A percentile compares a stretch with the other conserved stretches of the same genome.
phyloP scores from a whole-genome alignment of 768 basidiomycete genomes.

The Lyophyllum decastes region DNA sequence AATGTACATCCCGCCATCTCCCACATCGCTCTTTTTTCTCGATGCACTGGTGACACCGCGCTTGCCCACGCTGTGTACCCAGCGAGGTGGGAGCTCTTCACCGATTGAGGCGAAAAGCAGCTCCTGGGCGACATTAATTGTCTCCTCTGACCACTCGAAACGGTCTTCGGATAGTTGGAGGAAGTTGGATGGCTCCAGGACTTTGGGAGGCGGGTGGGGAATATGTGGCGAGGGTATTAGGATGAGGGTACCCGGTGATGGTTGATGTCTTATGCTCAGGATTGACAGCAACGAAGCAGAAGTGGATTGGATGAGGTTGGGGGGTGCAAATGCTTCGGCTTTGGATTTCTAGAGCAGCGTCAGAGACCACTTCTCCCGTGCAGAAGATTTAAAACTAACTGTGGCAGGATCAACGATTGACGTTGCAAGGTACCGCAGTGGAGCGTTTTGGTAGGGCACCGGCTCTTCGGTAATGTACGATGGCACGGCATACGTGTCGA shows the following conservation, averaged over 20 bases:
- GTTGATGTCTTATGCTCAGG: constrained; percentile 19
- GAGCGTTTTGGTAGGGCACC: constrained; percentile 41
- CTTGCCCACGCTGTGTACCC: constrained; percentile 14
- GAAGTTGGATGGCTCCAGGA: constrained; percentile 34
- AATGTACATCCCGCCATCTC: constrained; percentile 57
- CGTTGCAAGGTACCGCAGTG: constrained; percentile 53
- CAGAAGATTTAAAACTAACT: constrained; percentile 19
- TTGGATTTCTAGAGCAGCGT: constrained; percentile 29
- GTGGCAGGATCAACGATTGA: constrained; percentile 16
- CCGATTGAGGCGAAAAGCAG: constrained; percentile 36
- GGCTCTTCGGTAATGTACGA: constrained; percentile 43
- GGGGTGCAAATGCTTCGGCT: constrained; percentile 46
- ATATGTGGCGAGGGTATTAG: constrained; percentile 52
- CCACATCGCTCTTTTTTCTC: constrained; percentile 31
- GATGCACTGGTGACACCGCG: background rate
- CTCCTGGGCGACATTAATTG: constrained; percentile 35
- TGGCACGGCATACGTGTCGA: constrained; percentile 55
- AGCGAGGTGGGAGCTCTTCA: constrained; percentile 20
- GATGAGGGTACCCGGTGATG: constrained; percentile 32
- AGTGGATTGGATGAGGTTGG: constrained; percentile 57
- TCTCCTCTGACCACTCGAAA: constrained; percentile 35
- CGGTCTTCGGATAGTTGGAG: constrained; percentile 31
- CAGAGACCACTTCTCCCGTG: background rate
- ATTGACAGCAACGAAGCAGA: constrained; percentile 55
- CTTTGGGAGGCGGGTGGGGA: constrained; percentile 40